These are phyloP conservation scores for Postia placenta DNA, from an alignment of 768 basidiomycete genomes.

Conservation along the genomic window DNA sequence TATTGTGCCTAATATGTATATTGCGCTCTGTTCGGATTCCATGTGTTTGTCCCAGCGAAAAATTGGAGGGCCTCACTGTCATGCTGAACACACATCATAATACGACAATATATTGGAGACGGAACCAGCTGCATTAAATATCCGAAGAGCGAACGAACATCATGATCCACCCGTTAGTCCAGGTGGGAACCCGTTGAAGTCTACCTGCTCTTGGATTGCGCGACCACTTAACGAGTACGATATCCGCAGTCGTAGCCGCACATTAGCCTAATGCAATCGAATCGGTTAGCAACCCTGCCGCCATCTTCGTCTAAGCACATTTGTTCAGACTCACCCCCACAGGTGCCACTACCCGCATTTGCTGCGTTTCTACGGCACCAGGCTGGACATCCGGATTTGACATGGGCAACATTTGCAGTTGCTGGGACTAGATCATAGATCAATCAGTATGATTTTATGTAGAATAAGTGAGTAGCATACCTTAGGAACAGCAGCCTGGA, in stretches of 20 bases:
- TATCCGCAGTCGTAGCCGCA: slow-evolving; percentile 84
- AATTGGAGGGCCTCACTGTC: not conserved
- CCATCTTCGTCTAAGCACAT: not conserved
- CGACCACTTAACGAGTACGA: slow-evolving; percentile 67
- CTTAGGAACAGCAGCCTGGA: slow-evolving; percentile 98
- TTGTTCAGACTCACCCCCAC: slow-evolving; percentile 57
- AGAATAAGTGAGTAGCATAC: slow-evolving; percentile 31
- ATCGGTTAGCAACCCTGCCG: not conserved
- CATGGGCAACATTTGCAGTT: slow-evolving; percentile 97
- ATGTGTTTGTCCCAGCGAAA: not conserved
- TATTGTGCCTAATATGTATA: slow-evolving; percentile 5
- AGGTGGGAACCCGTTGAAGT: slow-evolving; percentile 87
- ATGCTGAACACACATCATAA: not conserved
- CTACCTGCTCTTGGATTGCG: slow-evolving; percentile 83
- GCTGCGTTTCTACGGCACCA: slow-evolving; percentile 85
- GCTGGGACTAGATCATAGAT: slow-evolving; percentile 93
- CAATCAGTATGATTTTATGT: not conserved
- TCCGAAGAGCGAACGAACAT: slow-evolving; percentile 7
- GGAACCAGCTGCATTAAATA: slow-evolving; percentile 1
- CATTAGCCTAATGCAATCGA: slow-evolving; percentile 47
- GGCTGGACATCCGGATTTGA: slow-evolving; percentile 75
- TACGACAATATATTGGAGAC: not conserved
- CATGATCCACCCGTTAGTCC: slow-evolving; percentile 49
- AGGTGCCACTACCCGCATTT: slow-evolving; percentile 88
- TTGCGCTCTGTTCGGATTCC: not conserved